Evolutionary conservation across 441 rosid genomes (phyloP).

Genomic region (Corymbia citriodora): DNA sequence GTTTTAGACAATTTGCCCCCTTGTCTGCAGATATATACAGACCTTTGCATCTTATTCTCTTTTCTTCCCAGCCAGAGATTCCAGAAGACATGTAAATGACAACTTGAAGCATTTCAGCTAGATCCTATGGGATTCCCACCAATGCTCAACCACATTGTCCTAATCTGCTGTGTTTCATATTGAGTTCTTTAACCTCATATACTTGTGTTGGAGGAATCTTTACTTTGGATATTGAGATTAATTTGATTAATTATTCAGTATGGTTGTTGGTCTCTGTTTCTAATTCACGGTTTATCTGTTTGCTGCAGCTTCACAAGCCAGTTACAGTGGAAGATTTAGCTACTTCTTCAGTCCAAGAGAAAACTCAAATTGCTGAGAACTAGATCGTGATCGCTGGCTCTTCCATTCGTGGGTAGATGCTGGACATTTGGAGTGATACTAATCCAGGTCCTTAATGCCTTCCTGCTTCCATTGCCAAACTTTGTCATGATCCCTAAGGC

Average conservation of each 20-base stretch:
- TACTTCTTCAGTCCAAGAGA: slow-evolving; percentile 15
- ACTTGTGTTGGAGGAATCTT: neutral
- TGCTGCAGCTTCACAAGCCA: slow-evolving; percentile 73
- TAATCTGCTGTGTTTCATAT: neutral
- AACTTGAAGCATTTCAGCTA: neutral
- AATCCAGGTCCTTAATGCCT: neutral
- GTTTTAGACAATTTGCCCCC: neutral
- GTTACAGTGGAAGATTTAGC: slow-evolving; percentile 61
- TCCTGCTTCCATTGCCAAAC: neutral
- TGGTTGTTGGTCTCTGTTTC: neutral
- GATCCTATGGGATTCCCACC: neutral
- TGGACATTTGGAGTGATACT: neutral
- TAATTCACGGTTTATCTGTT: neutral
- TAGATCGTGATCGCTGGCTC: neutral
- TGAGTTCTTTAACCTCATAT: neutral
- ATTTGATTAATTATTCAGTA: neutral
- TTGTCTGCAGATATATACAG: neutral
- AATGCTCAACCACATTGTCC: neutral
- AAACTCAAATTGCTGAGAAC: neutral
- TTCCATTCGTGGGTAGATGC: neutral
- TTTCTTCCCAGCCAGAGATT: neutral
- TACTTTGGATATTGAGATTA: neutral
- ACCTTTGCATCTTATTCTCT: neutral
- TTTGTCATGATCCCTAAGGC: neutral
- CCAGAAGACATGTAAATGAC: neutral